Evolutionary conservation across 2,329 filamentous ascomycete species (phyloP).

Genomic region (Cytospora piceae): DNA sequence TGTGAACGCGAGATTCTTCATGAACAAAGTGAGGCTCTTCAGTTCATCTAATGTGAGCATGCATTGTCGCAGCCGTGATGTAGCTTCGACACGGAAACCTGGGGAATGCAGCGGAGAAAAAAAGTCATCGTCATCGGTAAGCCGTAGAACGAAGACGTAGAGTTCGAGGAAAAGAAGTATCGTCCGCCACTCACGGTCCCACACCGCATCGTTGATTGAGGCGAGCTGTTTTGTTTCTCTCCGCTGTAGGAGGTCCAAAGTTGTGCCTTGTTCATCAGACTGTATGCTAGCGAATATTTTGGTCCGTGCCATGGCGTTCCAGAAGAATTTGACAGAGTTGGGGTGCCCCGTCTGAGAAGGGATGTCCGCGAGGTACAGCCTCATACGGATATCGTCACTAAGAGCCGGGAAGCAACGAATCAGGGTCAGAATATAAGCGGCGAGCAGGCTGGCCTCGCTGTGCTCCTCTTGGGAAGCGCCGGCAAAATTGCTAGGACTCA

Average conservation of each 20-base stretch:
- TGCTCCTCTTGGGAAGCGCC: constrained; percentile 43
- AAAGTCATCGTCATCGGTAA: constrained; percentile 97
- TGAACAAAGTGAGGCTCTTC: constrained; percentile 74
- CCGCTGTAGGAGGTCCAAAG: constrained; percentile 38
- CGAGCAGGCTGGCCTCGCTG: constrained; percentile 72
- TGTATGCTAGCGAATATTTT: constrained; percentile 43
- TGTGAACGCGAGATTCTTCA: constrained; percentile 89
- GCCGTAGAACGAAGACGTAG: constrained; percentile 87
- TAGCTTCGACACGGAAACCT: constrained; percentile 44
- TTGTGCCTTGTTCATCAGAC: constrained; percentile 36
- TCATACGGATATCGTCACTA: constrained; percentile 92
- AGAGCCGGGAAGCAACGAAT: constrained; percentile 81
- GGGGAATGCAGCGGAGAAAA: constrained; percentile 60
- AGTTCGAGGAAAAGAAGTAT: constrained; percentile 90
- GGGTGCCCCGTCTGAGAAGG: constrained; percentile 47
- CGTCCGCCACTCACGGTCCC: constrained; percentile 80
- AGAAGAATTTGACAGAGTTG: constrained; percentile 82
- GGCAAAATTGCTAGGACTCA: constrained; percentile 35
- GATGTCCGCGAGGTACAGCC: constrained; percentile 79
- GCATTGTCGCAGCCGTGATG: constrained; percentile 60
- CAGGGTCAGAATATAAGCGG: constrained; percentile 84
- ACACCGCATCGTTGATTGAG: constrained; percentile 38
- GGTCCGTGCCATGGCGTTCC: constrained; percentile 63
- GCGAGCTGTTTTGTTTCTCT: constrained; percentile 28
- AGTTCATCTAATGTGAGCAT: constrained; percentile 74